Conservation (phyloP, 2,329 filamentous ascomycete genomes). For the Colletotrichum tamarilloi region DNA sequence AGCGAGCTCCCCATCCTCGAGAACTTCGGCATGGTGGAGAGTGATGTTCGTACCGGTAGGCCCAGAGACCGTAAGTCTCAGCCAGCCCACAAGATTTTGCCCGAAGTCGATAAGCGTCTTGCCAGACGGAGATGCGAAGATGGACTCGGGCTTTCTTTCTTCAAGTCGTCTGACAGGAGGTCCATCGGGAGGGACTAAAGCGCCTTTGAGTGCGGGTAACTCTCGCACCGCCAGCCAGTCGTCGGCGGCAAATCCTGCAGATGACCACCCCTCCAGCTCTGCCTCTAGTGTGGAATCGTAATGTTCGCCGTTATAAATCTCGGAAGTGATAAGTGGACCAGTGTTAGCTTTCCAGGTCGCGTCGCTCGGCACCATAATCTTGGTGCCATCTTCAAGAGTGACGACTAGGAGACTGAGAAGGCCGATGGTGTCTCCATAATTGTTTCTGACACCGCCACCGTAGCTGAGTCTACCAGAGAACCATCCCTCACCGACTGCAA, state of each 20-base stretch:
- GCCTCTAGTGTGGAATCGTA: constrained; percentile 54
- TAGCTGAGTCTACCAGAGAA: constrained; percentile 52
- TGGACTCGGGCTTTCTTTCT: constrained; percentile 42
- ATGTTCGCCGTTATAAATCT: constrained; percentile 65
- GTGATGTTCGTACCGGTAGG: constrained; percentile 53
- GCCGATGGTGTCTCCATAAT: constrained; percentile 53
- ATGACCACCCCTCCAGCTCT: constrained; percentile 43
- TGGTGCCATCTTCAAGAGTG: constrained; percentile 44
- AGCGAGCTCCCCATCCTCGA: constrained; percentile 59
- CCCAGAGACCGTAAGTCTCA: constrained; percentile 52
- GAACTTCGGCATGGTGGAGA: constrained; percentile 65
- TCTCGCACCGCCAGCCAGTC: constrained; percentile 46
- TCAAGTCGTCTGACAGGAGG: constrained; percentile 55
- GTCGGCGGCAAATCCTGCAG: constrained; percentile 39
- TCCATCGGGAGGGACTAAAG: constrained; percentile 52
- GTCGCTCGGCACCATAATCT: constrained; percentile 47
- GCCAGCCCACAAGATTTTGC: constrained; percentile 66
- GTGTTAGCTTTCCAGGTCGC: constrained; percentile 48
- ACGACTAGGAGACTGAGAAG: constrained; percentile 53
- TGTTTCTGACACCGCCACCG: constrained; percentile 43
- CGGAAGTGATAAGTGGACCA: constrained; percentile 48
- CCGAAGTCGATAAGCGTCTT: constrained; percentile 66
- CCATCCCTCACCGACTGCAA: constrained; percentile 62
- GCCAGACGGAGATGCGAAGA: constrained; percentile 50
- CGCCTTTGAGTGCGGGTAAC: constrained; percentile 42